phyloP scores from a whole-genome alignment of 768 basidiomycete species.

The Hypholoma fasciculare region DNA sequence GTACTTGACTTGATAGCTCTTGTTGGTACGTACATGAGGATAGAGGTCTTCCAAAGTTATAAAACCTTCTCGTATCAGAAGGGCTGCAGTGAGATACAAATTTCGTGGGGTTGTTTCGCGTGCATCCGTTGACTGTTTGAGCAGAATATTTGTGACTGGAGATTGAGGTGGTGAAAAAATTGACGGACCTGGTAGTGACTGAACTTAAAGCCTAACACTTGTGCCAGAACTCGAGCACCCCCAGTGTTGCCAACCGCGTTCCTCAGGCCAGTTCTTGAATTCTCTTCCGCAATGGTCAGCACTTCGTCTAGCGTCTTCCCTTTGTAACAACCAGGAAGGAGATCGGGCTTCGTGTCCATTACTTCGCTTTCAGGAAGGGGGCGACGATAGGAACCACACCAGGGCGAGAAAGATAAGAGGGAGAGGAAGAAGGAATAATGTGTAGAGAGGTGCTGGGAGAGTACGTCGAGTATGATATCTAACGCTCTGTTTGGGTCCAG shows the following conservation, averaged over 20 bases:
- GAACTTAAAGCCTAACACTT: slow-evolving; percentile 99
- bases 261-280: slow-evolving; percentile 15
- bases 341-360: slow-evolving; percentile 36
- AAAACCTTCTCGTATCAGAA: slow-evolving; percentile 89
- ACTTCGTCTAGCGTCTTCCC: slow-evolving; percentile 71
- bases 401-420: slow-evolving; percentile 84
- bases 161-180: slow-evolving; percentile 18
- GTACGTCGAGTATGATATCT: slow-evolving; percentile 90
- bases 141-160: slow-evolving; percentile 4
- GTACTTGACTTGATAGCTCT: not conserved
- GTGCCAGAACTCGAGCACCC: slow-evolving; percentile 70
- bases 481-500: slow-evolving; percentile 93
- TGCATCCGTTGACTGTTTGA: slow-evolving; percentile 52
- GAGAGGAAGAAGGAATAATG: slow-evolving; percentile 91
- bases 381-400: slow-evolving; percentile 59
- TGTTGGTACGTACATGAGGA: slow-evolving; percentile 71
- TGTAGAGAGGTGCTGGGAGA: slow-evolving; percentile 76
- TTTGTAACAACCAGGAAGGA: slow-evolving; percentile 41
- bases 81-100: slow-evolving; percentile 79
- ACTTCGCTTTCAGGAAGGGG: slow-evolving; percentile 27
- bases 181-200: slow-evolving; percentile 77
- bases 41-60: slow-evolving; percentile 87
- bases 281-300: slow-evolving; percentile 51
- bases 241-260: slow-evolving; percentile 20
- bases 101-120: slow-evolving; percentile 65